Evolutionary conservation across 257 asterid species (phyloP).

Genomic region (Solanum habrochaites): DNA sequence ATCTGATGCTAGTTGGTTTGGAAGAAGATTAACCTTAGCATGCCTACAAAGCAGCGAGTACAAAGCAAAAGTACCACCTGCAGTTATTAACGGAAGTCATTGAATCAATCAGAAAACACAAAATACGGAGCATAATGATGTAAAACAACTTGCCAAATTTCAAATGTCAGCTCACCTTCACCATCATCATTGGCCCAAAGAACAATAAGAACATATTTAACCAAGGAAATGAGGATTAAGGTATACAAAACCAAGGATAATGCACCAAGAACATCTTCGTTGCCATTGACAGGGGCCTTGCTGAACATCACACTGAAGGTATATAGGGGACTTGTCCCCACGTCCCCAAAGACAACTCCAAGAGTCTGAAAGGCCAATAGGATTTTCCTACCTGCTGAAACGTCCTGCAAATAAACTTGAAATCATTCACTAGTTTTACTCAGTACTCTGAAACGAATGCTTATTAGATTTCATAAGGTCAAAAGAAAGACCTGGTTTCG

Average conservation of each 20-base stretch:
- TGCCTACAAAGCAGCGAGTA: slow-evolving; percentile 96
- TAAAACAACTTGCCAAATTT: not conserved
- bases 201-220: slow-evolving; percentile 84
- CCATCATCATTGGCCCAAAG: slow-evolving; percentile 99
- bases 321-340: slow-evolving; percentile 95
- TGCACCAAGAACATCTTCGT: slow-evolving; percentile 92
- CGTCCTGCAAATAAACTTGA: slow-evolving; percentile 45
- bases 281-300: slow-evolving; percentile 83
- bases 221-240: slow-evolving; percentile 69
- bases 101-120: not conserved
- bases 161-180: slow-evolving; percentile 54
- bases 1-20: slow-evolving; percentile 90
- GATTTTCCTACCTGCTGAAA: slow-evolving; percentile 64
- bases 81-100: slow-evolving; percentile 19
- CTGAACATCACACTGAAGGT: slow-evolving; percentile 99
- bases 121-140: not conserved
- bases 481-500: not conserved
- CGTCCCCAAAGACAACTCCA: slow-evolving; percentile 93
- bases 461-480: not conserved
- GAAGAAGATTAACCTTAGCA: slow-evolving; percentile 95
- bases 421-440: not conserved
- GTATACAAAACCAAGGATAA: slow-evolving; percentile 82
- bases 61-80: slow-evolving; percentile 98
- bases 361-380: slow-evolving; percentile 77
- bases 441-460: not conserved